Evolutionary conservation across 345 rosid genomes (phyloP), one percentile per base, ranked within the genome.

Genomic region (Euphorbia tirucalli): DNA sequence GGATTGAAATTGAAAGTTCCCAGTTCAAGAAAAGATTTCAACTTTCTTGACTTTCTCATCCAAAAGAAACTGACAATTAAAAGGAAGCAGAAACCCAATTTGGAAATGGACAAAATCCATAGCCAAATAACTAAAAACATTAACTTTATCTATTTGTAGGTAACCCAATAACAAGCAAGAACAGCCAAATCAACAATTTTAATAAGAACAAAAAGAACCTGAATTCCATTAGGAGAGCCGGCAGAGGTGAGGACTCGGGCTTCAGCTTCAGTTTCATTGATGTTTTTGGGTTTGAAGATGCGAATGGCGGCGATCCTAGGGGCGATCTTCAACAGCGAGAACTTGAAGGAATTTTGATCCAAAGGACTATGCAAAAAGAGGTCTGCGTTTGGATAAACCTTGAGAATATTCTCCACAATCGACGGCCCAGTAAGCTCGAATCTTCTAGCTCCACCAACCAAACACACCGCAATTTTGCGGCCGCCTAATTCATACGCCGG

Each of bases 341-440:
- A 79, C 70, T 95, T 95, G 74, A 78, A 92, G 7, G 97, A 77
- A 24, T 92, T 78, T 15, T 66, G n/a, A 18, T 95, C 99, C 32
- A 85, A 64, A 1, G 95, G 97, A 69, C 91, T 79, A 77, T 90
- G 88, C n/a, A 94, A 72, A 68, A 92, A 94, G n/a, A 94, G 85
- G 83, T 94, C 98, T 0, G 98, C 85, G 25, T 92, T 88, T 1
- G 96, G 90, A 71, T 94, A 88, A 52, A 81, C 85, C 50, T 52
- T 66, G 15, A 94, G 86, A 46, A 94, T 70, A 59, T 83, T 89
- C 77, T 89, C 86, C 16, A 92, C 72, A 7, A 94, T 92, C 49
- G 97, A 94, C 31, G 95, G 97, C 19, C 97, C 97, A 0, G 97
- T 90, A 39, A 94, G 76, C 83, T 92, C 98, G 67, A 94, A 94